Conservation (phyloP, 2,329 filamentous ascomycete species). For the Myriosclerotinia duriaeana region DNA sequence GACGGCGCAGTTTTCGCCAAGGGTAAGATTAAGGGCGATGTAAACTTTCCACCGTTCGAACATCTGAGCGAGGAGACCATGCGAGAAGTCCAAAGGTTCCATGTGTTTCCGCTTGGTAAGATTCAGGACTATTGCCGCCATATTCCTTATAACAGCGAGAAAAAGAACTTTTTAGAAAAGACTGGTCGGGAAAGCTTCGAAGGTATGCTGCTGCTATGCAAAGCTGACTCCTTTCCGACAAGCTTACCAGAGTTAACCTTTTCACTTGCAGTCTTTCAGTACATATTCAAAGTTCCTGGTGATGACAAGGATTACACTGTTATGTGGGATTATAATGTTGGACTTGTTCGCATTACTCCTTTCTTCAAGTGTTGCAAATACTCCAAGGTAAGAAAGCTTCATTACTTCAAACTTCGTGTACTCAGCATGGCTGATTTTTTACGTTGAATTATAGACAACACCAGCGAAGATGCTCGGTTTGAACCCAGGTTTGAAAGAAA, state of each 20-base stretch:
- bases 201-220: conserved; percentile 54
- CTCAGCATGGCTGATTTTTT: conserved; percentile 4
- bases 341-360: conserved; percentile 88
- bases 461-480: conserved; percentile 77
- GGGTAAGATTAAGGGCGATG: conserved; percentile 60
- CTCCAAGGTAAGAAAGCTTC: conserved; percentile 65
- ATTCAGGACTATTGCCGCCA: conserved; percentile 66
- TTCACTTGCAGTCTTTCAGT: conserved; percentile 68
- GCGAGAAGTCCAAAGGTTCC: conserved; percentile 60
- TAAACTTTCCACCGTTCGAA: conserved; percentile 76
- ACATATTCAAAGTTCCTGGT: conserved; percentile 71
- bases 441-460: conserved; percentile 61
- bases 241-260: conserved; percentile 20
- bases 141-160: conserved; percentile 92
- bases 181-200: conserved; percentile 87
- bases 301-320: conserved; percentile 69
- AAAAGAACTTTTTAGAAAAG: conserved; percentile 83
- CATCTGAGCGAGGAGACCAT: conserved; percentile 57
- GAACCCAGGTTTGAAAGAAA: conserved; percentile 82
- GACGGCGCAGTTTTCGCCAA: conserved; percentile 62
- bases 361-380: conserved; percentile 91
- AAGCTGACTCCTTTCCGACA: conserved; percentile 16
- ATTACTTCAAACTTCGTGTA: background rate
- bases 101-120: conserved; percentile 63
- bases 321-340: conserved; percentile 97